These are phyloP conservation scores for Leptoxyphium fumago DNA, from an alignment of 2,329 filamentous ascomycete species.

Conservation along the genomic window DNA sequence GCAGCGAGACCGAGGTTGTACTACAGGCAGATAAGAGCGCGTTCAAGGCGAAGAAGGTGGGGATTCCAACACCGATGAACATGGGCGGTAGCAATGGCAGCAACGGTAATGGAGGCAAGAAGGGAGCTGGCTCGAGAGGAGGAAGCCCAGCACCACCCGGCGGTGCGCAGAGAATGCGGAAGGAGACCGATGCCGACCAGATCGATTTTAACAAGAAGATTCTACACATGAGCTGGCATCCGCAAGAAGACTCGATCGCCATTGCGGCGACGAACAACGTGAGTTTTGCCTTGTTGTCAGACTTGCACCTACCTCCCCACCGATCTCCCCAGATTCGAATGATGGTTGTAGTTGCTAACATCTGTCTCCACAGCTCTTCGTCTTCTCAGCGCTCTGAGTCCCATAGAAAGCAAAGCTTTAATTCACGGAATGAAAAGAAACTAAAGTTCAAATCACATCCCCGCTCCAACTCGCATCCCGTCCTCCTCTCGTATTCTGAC, in stretches of 20 bases:
- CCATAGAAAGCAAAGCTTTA: background rate
- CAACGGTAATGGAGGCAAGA: conserved; percentile 45
- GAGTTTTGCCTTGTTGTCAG: conserved; percentile 28
- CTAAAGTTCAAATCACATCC: too few relatives aligned
- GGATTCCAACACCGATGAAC: conserved; percentile 94
- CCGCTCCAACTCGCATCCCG: too few relatives aligned
- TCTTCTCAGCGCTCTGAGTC: conserved; percentile 38
- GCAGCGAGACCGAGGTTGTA: conserved; percentile 93
- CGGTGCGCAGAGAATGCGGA: conserved; percentile 87
- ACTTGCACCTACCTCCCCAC: background rate
- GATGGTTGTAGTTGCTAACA: background rate
- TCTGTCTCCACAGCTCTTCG: conserved; percentile 33
- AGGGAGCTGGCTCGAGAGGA: conserved; percentile 63
- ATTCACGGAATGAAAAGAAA: background rate
- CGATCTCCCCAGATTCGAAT: background rate
- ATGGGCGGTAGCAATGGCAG: conserved; percentile 59
- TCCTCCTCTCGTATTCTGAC: too few relatives aligned
- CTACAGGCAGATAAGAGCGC: conserved; percentile 96
- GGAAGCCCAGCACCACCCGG: conserved; percentile 59
- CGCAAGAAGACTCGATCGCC: conserved; percentile 97
- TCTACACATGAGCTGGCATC: conserved; percentile 99
- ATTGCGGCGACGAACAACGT: conserved; percentile 99
- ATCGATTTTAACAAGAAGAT: conserved; percentile 99
- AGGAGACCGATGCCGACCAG: conserved; percentile 97
- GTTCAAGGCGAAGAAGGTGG: conserved; percentile 99